Percentiles rank a stretch among this genome's conserved stretches.
phyloP scores from a whole-genome alignment of 805 yeast species.

The Geotrichum ghanense region DNA sequence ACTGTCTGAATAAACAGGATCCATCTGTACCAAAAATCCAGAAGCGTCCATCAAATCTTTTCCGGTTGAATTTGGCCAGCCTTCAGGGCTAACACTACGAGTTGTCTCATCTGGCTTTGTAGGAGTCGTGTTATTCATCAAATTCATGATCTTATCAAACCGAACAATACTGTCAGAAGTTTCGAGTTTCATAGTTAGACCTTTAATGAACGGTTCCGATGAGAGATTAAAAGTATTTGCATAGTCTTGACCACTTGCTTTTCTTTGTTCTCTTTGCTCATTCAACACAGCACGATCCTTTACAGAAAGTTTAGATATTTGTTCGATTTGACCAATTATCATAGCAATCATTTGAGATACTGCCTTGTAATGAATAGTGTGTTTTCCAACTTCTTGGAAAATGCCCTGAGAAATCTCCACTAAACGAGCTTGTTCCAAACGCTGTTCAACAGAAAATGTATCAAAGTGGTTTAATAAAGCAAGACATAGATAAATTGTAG shows the following conservation, averaged over 20 bases:
- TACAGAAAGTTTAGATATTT: constrained; percentile 9
- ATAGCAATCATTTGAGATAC: constrained; percentile 11
- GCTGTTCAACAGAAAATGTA: constrained; percentile 5
- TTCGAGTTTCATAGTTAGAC: not conserved
- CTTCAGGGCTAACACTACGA: not conserved
- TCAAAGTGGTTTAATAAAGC: constrained; percentile 11
- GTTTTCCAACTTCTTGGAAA: constrained; percentile 6
- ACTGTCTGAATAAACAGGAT: not conserved
- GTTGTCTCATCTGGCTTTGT: not conserved
- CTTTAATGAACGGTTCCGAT: not conserved
- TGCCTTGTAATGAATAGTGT: constrained; percentile 7
- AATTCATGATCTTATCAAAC: not conserved
- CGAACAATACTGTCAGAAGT: not conserved
- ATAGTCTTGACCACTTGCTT: not conserved
- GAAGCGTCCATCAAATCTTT: not conserved
- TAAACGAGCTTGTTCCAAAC: constrained; percentile 6
- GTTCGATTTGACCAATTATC: constrained; percentile 11
- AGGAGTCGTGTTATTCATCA: too few relatives aligned
- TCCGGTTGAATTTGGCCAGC: not conserved
- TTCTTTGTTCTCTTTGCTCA: not conserved
- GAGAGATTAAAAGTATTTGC: not conserved
- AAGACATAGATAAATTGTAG: constrained; percentile 10
- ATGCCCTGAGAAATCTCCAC: constrained; percentile 7
- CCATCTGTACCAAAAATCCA: not conserved
- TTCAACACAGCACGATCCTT: constrained; percentile 4